Conservation (phyloP, 345 rosid species). For the Melastoma malabathricum region DNA sequence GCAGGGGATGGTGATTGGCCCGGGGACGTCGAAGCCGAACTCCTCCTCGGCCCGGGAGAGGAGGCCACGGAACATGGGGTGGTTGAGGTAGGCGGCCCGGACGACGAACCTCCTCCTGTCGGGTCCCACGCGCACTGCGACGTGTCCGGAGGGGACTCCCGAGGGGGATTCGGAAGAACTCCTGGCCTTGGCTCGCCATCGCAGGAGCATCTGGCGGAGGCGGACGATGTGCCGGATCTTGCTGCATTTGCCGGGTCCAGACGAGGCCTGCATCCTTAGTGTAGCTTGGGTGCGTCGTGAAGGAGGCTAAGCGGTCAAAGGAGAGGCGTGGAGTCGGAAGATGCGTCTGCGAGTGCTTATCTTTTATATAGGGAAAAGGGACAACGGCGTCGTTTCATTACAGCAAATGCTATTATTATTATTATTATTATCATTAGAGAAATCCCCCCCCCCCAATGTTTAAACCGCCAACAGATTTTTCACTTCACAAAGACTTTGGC, state of each 20-base stretch:
- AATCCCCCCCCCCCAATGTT: too few relatives aligned
- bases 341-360: too few relatives aligned
- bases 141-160: conserved; percentile 90
- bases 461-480: too few relatives aligned
- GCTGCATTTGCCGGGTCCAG: conserved; percentile 47
- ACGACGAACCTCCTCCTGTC: conserved; percentile 63
- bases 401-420: too few relatives aligned
- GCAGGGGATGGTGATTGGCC: conserved; percentile 80
- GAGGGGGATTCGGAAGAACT: background rate
- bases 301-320: too few relatives aligned
- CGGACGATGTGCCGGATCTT: conserved; percentile 88
- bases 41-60: conserved; percentile 72
- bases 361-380: too few relatives aligned
- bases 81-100: conserved; percentile 83
- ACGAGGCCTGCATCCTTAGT: too few relatives aligned
- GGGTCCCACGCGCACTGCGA: conserved; percentile 69
- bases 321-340: too few relatives aligned
- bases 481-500: too few relatives aligned
- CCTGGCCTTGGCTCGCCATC: conserved; percentile 85
- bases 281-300: too few relatives aligned
- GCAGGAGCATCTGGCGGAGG: conserved; percentile 73
- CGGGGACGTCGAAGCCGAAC: conserved; percentile 68
- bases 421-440: too few relatives aligned
- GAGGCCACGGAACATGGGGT: conserved; percentile 61
- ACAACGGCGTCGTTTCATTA: too few relatives aligned